Base-by-base conservation (phyloP, 805 yeast genomes). In the Wilhelminamyces savonicus region DNA sequence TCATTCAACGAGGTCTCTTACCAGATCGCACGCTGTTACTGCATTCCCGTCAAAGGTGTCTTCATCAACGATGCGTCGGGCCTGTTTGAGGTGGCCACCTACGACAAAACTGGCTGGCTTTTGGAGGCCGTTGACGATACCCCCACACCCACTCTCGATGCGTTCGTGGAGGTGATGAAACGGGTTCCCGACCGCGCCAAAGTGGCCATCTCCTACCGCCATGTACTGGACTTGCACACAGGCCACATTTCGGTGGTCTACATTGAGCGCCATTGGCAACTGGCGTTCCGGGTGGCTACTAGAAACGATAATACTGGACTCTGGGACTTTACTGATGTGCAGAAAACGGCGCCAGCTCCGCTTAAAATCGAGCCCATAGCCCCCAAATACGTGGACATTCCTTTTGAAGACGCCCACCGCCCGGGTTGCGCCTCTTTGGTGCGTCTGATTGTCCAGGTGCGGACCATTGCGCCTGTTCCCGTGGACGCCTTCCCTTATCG, bases 241-340 rank as follows among this genome's bases (percentile, higher is more conserved):
- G 82, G 82, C 21, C 63, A 71, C 27, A 71, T 81, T 21, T 66
- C 76, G n/a, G 72, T 81, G 2, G 66, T 82, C 8, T 75, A 71
- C 44, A 70, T 87, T 29, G 95, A 86, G 47, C 76, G 95, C 40
- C 95, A 85, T 56, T 87, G 95, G 95, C 66, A 71, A 33, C 69
- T 78, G 6, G 68, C 78, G 26, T 81, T 86, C 53, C 70, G 80
- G 41, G 43, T 80, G 27, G 92, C 92, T 3, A 61, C 63, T 2
- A 59, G 87, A 49, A 72, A 74, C 44, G 79, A 74, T 47, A 44
- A 35, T 5, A 65, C 76, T 8, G 79, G 79, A 1, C 46, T 74
- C 17, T 74, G 79, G 79, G 76, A 74, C 44, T 72, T 66, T 43
- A 58, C 54, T 7, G 56, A 61, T 16, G 35, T 73, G 43, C 81